Evolutionary conservation across 1,284 basidiomycete genomes (phyloP).

Genomic region (Fistulina hepatica): DNA sequence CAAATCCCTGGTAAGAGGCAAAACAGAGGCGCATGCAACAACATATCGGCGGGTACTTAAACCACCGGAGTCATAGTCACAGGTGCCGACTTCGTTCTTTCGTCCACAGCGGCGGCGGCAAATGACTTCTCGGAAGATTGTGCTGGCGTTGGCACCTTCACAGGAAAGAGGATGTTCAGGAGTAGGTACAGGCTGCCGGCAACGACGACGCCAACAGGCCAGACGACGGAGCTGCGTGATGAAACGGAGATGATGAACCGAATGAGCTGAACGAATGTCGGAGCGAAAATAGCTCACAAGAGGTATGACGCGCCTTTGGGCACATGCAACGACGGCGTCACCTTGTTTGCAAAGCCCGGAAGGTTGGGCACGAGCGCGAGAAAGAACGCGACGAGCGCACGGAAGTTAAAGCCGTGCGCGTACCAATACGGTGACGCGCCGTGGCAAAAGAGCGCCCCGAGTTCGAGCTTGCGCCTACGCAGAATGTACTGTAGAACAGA

Average conservation of each 20-base stretch:
- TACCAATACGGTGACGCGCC: constrained; percentile 11
- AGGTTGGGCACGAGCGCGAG: constrained; percentile 15
- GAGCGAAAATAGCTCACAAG: constrained; percentile 6
- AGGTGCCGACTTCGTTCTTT: too few relatives aligned
- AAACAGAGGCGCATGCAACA: too few relatives aligned
- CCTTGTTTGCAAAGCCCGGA: constrained; percentile 13
- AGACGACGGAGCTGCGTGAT: constrained; percentile 12
- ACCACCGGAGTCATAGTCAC: too few relatives aligned
- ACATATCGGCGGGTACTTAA: neutral
- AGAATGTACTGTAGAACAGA: constrained; percentile 6
- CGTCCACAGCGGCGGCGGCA: too few relatives aligned
- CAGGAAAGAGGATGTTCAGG: constrained; percentile 10
- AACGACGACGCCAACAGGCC: constrained; percentile 14
- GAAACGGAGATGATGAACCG: neutral
- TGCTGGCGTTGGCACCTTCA: too few relatives aligned
- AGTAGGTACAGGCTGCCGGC: constrained; percentile 10
- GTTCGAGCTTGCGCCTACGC: constrained; percentile 6
- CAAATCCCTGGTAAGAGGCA: too few relatives aligned
- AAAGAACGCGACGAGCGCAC: constrained; percentile 13
- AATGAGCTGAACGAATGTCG: neutral
- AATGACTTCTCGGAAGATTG: too few relatives aligned
- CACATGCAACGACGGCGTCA: constrained; percentile 5
- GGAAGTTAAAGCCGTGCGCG: constrained; percentile 12
- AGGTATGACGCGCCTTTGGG: constrained; percentile 12
- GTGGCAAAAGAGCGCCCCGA: constrained; percentile 8